Percentiles rank a stretch among this genome's conserved stretches.
Evolutionary conservation across 1,284 basidiomycete species (phyloP).

Genomic region (Singerocomus rubriflavus): DNA sequence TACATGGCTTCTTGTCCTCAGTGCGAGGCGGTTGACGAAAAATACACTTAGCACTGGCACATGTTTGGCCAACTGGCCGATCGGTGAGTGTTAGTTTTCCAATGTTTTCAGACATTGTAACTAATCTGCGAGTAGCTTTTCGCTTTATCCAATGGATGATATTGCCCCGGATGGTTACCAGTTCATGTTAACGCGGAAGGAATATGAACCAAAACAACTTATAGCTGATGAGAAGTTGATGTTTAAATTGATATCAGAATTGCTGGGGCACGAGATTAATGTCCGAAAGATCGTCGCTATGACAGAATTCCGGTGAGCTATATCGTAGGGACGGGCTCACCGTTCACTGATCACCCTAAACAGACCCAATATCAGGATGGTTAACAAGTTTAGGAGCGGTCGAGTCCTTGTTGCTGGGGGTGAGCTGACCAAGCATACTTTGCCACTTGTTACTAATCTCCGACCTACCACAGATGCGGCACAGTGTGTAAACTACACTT

Average conservation of each 20-base stretch:
- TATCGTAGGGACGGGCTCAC: no score
- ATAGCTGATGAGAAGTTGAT: no score
- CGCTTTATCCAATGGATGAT: conserved; percentile 20
- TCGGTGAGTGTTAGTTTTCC: conserved; percentile 5
- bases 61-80: conserved; percentile 19
- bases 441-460: neutral
- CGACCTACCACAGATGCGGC: conserved; percentile 12
- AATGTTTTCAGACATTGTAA: neutral
- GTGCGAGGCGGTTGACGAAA: no score
- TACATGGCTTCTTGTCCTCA: conserved; percentile 1
- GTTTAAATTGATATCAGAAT: no score
- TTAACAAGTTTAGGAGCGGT: conserved; percentile 29
- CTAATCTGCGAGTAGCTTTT: conserved; percentile 2
- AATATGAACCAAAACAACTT: no score
- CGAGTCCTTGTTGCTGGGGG: conserved; percentile 36
- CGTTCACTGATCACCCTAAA: no score
- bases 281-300: no score
- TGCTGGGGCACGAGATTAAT: no score
- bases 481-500: conserved; percentile 12
- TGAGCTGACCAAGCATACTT: conserved; percentile 25
- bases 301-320: no score
- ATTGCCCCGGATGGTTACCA: conserved; percentile 32
- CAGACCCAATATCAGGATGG: conserved; percentile 27
- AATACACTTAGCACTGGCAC: conserved; percentile 30
- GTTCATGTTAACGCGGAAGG: conserved; percentile 25